Percentiles rank a stretch among this genome's conserved stretches.
phyloP scores from a whole-genome alignment of 2,329 filamentous ascomycete species.

The Tolypocladium ophioglossoides region DNA sequence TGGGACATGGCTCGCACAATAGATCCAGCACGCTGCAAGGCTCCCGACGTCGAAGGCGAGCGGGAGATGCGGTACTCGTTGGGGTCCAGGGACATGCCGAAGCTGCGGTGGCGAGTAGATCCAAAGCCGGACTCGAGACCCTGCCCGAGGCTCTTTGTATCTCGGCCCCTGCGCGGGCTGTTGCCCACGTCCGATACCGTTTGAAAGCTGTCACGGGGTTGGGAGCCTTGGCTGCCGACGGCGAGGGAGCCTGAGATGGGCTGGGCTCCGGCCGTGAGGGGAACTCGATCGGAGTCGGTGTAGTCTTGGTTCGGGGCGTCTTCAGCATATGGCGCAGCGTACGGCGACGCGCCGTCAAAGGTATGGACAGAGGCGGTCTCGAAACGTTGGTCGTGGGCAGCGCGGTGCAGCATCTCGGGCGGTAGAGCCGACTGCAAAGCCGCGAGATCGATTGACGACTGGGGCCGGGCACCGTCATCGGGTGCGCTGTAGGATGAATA shows the following conservation, averaged over 20 bases:
- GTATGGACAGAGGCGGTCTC: constrained; percentile 18
- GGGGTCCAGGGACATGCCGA: constrained; percentile 45
- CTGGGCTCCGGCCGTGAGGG: constrained; percentile 44
- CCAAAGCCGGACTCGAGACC: constrained; percentile 48
- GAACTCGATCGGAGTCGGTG: constrained; percentile 48
- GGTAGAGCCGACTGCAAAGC: constrained; percentile 45
- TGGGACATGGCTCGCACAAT: constrained; percentile 85
- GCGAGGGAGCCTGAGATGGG: constrained; percentile 41
- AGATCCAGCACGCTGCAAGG: constrained; percentile 59
- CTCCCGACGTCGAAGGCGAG: constrained; percentile 51
- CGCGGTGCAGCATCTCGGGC: constrained; percentile 33
- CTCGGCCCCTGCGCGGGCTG: constrained; percentile 37
- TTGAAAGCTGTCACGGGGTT: constrained; percentile 44
- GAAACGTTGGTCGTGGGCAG: constrained; percentile 11
- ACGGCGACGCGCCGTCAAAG: constrained; percentile 19
- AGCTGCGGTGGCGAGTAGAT: constrained; percentile 40
- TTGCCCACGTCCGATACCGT: constrained; percentile 45
- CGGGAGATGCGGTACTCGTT: constrained; percentile 44
- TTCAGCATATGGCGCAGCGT: constrained; percentile 23
- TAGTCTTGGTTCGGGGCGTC: constrained; percentile 22
- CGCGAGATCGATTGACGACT: constrained; percentile 42
- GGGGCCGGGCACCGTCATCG: constrained; percentile 24
- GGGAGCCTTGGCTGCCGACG: constrained; percentile 27
- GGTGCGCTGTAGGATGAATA: constrained; percentile 32
- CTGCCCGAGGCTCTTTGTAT: constrained; percentile 42